Percentiles rank a stretch among this genome's conserved stretches.
phyloP scores from a whole-genome alignment of 2,329 filamentous ascomycete species.

The Chaetomiaceae sp. region DNA sequence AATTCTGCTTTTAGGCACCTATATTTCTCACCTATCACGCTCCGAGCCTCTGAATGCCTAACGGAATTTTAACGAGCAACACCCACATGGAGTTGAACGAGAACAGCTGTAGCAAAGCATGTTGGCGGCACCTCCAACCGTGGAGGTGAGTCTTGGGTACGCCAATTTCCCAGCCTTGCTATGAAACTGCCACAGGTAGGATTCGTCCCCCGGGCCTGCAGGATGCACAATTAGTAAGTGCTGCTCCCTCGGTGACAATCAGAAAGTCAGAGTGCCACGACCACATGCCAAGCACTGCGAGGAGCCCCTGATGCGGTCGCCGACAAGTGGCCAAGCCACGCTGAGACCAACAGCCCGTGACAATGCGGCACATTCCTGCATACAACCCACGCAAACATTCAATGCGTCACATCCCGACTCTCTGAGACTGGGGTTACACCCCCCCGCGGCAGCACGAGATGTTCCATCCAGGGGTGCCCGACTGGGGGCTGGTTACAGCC shows the following conservation, averaged over 20 bases:
- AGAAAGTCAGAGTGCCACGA: neutral
- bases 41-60: too few species aligned
- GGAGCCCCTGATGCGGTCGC: neutral
- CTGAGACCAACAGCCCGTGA: slow-evolving; percentile 5
- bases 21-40: too few species aligned
- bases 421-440: neutral
- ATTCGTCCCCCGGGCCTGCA: neutral
- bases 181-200: neutral
- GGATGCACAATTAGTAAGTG: too few species aligned
- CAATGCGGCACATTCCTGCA: slow-evolving; percentile 6
- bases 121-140: neutral
- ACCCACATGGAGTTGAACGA: too few species aligned
- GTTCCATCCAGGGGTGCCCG: neutral
- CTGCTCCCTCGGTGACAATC: neutral
- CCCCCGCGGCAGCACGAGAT: neutral
- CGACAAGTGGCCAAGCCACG: neutral
- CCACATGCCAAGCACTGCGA: neutral
- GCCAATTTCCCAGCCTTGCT: neutral
- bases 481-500: neutral
- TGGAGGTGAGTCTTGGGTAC: neutral
- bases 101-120: too few species aligned
- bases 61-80: too few species aligned
- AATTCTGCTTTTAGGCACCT: too few species aligned
- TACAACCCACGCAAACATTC: slow-evolving; percentile 1
- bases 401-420: neutral